phyloP scores from a whole-genome alignment of 805 yeast species.

The Lipomyces chichibuensis region DNA sequence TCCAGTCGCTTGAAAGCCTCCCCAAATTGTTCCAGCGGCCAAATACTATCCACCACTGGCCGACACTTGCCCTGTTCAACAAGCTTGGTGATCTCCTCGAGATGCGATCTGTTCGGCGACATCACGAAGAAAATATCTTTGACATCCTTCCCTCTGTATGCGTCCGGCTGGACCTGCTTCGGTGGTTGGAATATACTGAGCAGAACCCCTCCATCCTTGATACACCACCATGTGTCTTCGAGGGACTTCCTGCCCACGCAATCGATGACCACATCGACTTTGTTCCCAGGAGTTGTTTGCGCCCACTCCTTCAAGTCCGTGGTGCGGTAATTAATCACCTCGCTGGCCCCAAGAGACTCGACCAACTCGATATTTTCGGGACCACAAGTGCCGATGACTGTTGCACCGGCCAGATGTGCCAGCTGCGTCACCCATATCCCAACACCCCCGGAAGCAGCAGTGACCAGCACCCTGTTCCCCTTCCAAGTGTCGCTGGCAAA shows the following conservation, averaged over 20 bases:
- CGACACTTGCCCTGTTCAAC: neutral
- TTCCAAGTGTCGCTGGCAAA: neutral
- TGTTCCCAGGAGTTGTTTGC: neutral
- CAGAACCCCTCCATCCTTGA: neutral
- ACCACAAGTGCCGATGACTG: neutral
- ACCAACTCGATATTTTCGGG: neutral
- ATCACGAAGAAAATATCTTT: conserved; percentile 2
- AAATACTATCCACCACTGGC: conserved; percentile 1
- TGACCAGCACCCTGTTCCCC: conserved; percentile 3
- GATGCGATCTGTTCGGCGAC: neutral
- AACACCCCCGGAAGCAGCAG: conserved; percentile 7
- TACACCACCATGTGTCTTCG: neutral
- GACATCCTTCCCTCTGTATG: neutral
- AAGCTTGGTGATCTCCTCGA: neutral
- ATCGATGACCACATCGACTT: neutral
- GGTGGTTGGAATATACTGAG: neutral
- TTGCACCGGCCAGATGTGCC: neutral
- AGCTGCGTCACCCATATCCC: conserved; percentile 5
- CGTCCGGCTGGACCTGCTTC: neutral
- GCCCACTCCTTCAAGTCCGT: neutral
- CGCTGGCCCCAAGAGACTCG: neutral
- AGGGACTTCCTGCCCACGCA: neutral
- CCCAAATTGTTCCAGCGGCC: neutral
- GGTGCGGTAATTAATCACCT: neutral
- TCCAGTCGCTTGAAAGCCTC: conserved; percentile 1